These are phyloP conservation scores for Chaetomium cochliodes DNA, from an alignment of 495 filamentous ascomycete species.

Conservation along the genomic window DNA sequence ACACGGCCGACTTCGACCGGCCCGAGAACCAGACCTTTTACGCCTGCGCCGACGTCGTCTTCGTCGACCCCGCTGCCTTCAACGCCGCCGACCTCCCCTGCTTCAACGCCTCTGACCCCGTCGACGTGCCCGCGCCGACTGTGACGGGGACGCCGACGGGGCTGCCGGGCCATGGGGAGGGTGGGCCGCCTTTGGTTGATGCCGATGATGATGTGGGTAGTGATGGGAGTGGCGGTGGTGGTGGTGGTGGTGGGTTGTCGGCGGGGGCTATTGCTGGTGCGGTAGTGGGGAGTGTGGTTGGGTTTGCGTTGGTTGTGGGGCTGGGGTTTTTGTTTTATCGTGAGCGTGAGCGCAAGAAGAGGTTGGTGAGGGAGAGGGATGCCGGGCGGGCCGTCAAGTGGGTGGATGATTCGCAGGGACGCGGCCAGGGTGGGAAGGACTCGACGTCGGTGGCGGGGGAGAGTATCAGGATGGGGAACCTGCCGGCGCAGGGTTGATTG, in stretches of 20 bases:
- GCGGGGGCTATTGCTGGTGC: slow-evolving; percentile 48
- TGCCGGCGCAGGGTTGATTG: neutral
- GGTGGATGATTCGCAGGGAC: slow-evolving; percentile 18
- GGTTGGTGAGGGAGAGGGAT: slow-evolving; percentile 21
- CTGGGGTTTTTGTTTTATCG: slow-evolving; percentile 27
- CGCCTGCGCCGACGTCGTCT: slow-evolving; percentile 53
- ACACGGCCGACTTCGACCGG: slow-evolving; percentile 46
- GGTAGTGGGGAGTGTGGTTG: slow-evolving; percentile 44
- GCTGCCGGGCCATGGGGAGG: slow-evolving; percentile 20
- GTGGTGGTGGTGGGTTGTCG: slow-evolving; percentile 31
- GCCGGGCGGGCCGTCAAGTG: slow-evolving; percentile 22
- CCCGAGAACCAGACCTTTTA: slow-evolving; percentile 52
- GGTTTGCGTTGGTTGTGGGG: slow-evolving; percentile 24
- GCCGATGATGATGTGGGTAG: neutral
- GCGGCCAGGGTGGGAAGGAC: slow-evolving; percentile 1
- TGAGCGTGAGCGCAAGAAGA: slow-evolving; percentile 24
- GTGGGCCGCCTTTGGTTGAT: slow-evolving; percentile 19
- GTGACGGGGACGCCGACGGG: slow-evolving; percentile 16
- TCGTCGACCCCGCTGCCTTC: slow-evolving; percentile 40
- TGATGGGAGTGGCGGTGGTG: neutral
- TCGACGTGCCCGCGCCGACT: slow-evolving; percentile 25
- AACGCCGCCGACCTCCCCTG: slow-evolving; percentile 39
- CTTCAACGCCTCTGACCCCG: slow-evolving; percentile 47
- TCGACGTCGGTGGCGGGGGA: slow-evolving; percentile 10
- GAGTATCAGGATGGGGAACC: slow-evolving; percentile 16